phyloP scores from a whole-genome alignment of 1,139 yeast species.

The Candida glucosophila region DNA sequence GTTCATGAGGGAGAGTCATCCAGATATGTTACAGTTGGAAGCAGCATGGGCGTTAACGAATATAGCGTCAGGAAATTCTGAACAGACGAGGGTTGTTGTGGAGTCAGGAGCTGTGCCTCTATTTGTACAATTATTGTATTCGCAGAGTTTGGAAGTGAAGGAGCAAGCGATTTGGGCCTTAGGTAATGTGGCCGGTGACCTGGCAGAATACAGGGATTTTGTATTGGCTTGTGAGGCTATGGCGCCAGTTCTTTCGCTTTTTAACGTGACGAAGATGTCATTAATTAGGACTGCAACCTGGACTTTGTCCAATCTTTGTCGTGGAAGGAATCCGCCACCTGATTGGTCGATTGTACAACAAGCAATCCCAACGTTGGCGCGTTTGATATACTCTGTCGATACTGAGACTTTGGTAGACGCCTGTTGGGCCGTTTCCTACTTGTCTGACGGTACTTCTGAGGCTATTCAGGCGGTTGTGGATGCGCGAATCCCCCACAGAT shows the following conservation, averaged over 20 bases:
- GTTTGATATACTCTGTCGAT: slow-evolving; percentile 82
- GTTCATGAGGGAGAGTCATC: slow-evolving; percentile 71
- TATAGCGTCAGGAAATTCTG: slow-evolving; percentile 91
- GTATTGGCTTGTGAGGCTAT: slow-evolving; percentile 82
- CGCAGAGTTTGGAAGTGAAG: slow-evolving; percentile 82
- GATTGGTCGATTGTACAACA: slow-evolving; percentile 82
- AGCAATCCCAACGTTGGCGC: slow-evolving; percentile 88
- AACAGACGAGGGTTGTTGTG: slow-evolving; percentile 84
- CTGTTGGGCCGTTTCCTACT: slow-evolving; percentile 96
- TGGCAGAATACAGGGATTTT: slow-evolving; percentile 79
- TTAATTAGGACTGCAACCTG: slow-evolving; percentile 94
- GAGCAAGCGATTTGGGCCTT: slow-evolving; percentile 99
- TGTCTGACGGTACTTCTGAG: slow-evolving; percentile 86
- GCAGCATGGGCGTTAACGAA: slow-evolving; percentile 99
- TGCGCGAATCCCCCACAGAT: slow-evolving; percentile 88
- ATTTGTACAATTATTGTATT: slow-evolving; percentile 73
- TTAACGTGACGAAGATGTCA: slow-evolving; percentile 76
- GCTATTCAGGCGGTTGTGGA: slow-evolving; percentile 96
- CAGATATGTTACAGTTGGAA: slow-evolving; percentile 87
- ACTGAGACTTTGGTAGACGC: slow-evolving; percentile 94
- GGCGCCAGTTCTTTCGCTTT: slow-evolving; percentile 75
- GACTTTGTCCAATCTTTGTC: slow-evolving; percentile 93
- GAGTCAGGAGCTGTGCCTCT: slow-evolving; percentile 91
- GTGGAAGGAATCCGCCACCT: slow-evolving; percentile 95
- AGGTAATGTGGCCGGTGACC: slow-evolving; percentile 98